phyloP scores from a whole-genome alignment of 2,329 filamentous ascomycete species.

The Acephala macrosclerotiorum region DNA sequence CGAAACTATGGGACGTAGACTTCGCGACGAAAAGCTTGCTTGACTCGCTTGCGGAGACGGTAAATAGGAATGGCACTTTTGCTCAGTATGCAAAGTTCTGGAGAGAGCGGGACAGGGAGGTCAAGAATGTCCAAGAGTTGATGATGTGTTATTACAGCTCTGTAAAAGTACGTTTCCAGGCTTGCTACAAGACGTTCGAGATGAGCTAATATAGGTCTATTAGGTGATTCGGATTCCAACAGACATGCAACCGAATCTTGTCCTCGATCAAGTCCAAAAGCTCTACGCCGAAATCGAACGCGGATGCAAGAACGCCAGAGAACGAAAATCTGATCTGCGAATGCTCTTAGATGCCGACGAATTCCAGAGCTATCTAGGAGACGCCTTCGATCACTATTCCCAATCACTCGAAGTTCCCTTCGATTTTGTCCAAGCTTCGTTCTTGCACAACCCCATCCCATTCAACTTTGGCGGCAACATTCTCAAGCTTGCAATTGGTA shows the following conservation, averaged over 20 bases:
- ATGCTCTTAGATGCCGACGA: constrained; percentile 15
- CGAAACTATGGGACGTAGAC: constrained; percentile 13
- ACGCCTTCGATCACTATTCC: constrained; percentile 23
- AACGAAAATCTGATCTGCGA: constrained; percentile 7
- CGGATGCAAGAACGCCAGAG: background rate
- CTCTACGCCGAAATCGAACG: constrained; percentile 17
- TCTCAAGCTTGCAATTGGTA: background rate
- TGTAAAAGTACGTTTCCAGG: no score
- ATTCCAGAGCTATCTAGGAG: constrained; percentile 16
- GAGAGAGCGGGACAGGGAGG: constrained; percentile 7
- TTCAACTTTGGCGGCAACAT: constrained; percentile 24
- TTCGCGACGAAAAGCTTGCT: constrained; percentile 12
- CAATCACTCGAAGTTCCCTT: constrained; percentile 16
- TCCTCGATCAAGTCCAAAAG: constrained; percentile 16
- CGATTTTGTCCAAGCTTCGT: constrained; percentile 24
- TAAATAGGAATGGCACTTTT: background rate
- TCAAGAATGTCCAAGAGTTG: constrained; percentile 13
- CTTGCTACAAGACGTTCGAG: no score
- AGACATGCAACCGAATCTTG: background rate
- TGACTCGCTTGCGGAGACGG: background rate
- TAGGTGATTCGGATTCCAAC: constrained; percentile 19
- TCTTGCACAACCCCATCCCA: constrained; percentile 21
- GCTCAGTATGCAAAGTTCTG: background rate
- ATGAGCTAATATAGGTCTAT: no score
- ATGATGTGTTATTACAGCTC: constrained; percentile 18